Evolutionary conservation across 208 protist species (phyloP).

Genomic region (Acanthamoeba sp.): DNA sequence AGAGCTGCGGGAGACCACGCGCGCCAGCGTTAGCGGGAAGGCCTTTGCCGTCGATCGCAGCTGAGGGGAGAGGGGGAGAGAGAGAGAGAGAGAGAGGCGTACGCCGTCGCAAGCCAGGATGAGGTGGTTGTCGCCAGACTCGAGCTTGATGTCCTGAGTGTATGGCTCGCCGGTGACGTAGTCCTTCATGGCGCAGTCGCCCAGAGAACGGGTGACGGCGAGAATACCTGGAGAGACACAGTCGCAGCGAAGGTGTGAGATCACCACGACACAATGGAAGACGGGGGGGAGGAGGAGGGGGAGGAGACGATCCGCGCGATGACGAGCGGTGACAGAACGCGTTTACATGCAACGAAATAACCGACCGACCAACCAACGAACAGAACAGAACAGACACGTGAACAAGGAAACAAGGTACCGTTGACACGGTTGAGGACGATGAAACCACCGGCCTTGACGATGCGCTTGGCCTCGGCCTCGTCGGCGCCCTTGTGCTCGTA

Average conservation of each 20-base stretch:
- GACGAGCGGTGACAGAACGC: too few species aligned
- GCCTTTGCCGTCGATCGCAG: too few species aligned
- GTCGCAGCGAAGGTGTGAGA: not conserved
- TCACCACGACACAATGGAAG: too few species aligned
- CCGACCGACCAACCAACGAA: too few species aligned
- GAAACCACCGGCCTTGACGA: constrained; percentile 69
- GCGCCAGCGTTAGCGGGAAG: too few species aligned
- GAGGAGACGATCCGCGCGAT: not conserved
- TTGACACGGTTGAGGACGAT: constrained; percentile 70
- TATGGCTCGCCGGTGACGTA: constrained; percentile 64
- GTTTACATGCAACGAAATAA: too few species aligned
- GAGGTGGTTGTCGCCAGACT: constrained; percentile 17
- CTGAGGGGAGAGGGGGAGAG: too few species aligned
- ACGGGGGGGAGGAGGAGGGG: not conserved
- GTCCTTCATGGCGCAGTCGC: constrained; percentile 74
- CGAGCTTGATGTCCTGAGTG: constrained; percentile 56
- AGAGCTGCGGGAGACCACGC: constrained; percentile 22
- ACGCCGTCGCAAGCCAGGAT: constrained; percentile 73
- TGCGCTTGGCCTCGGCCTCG: constrained; percentile 37
- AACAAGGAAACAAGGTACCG: too few species aligned
- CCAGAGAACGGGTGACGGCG: constrained; percentile 63
- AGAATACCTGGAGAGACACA: constrained; percentile 51
- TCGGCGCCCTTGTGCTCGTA: constrained; percentile 71
- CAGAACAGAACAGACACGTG: too few species aligned
- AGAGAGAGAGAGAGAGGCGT: too few species aligned